These are phyloP conservation scores for Oryza officinalis DNA, from an alignment of 176 grass and related monocot genomes.

Conservation along the genomic window DNA sequence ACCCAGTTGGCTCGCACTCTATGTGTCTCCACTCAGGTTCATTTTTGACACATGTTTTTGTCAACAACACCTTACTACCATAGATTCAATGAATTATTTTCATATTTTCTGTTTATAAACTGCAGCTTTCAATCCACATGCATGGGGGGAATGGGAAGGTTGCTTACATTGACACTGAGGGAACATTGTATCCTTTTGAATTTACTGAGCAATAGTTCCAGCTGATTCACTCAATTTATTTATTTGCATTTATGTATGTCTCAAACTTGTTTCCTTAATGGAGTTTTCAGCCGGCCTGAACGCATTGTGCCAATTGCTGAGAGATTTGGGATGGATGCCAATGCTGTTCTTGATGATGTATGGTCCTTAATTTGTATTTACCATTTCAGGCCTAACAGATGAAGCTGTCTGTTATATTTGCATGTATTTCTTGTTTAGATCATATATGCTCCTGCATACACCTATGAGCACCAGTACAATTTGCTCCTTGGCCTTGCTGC, in stretches of 20 bases:
- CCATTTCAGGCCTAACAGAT: not conserved
- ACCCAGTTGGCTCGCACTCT: conserved; percentile 89
- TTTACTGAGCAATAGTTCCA: not conserved
- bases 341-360: conserved; percentile 84
- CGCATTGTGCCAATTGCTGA: conserved; percentile 93
- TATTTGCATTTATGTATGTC: conserved; percentile 2
- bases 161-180: conserved; percentile 68
- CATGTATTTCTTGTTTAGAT: conserved; percentile 54
- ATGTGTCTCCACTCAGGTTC: conserved; percentile 77
- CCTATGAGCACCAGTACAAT: conserved; percentile 91
- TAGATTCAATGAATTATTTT: not conserved
- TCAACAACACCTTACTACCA: not conserved
- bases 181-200: conserved; percentile 78
- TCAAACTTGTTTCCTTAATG: conserved; percentile 52
- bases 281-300: conserved; percentile 66
- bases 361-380: conserved; percentile 39
- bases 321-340: conserved; percentile 92
- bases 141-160: conserved; percentile 95
- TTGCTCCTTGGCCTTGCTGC: conserved; percentile 92
- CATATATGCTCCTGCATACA: conserved; percentile 95
- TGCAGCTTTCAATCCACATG: conserved; percentile 81
- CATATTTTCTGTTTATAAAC: conserved; percentile 14
- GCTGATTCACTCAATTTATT: conserved; percentile 8
- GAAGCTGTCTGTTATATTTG: conserved; percentile 5
- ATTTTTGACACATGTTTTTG: not conserved